phyloP scores from a whole-genome alignment of 306 rosid species.

The Prunus kanzakura region DNA sequence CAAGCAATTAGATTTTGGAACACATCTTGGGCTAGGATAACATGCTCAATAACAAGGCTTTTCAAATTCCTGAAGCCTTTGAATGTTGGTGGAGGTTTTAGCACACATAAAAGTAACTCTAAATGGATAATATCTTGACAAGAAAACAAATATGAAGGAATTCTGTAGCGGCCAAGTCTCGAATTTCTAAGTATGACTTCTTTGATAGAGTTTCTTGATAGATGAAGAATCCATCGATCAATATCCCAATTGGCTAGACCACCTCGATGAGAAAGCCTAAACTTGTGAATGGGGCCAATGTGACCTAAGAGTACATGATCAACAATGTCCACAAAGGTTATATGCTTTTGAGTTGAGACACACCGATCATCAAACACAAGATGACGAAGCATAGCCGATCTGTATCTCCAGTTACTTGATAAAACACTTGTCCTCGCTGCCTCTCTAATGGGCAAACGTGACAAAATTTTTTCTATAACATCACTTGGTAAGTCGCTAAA shows the following conservation, averaged over 20 bases:
- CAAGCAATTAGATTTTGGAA: background rate
- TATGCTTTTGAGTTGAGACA: constrained; percentile 19
- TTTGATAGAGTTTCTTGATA: constrained; percentile 42
- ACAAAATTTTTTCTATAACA: constrained; percentile 40
- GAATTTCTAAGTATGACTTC: constrained; percentile 44
- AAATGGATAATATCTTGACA: constrained; percentile 46
- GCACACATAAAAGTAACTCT: constrained; percentile 45
- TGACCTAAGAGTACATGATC: constrained; percentile 59
- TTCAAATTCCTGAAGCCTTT: constrained; percentile 24
- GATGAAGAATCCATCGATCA: constrained; percentile 54
- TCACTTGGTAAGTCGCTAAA: constrained; percentile 48
- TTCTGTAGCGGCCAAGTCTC: constrained; percentile 35
- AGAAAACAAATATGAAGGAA: constrained; percentile 45
- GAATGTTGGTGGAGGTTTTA: constrained; percentile 20
- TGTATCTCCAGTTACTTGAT: constrained; percentile 58
- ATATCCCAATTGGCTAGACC: constrained; percentile 32
- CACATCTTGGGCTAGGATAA: constrained; percentile 44
- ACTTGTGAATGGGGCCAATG: constrained; percentile 41
- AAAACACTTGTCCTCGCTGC: constrained; percentile 59
- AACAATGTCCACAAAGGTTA: constrained; percentile 29
- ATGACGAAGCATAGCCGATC: constrained; percentile 43
- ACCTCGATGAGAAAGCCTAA: constrained; percentile 43
- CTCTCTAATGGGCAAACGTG: constrained; percentile 44
- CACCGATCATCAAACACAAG: constrained; percentile 42
- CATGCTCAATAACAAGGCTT: constrained; percentile 37